Conservation (phyloP, 1,284 basidiomycete species). For the Caloboletus firmus region DNA sequence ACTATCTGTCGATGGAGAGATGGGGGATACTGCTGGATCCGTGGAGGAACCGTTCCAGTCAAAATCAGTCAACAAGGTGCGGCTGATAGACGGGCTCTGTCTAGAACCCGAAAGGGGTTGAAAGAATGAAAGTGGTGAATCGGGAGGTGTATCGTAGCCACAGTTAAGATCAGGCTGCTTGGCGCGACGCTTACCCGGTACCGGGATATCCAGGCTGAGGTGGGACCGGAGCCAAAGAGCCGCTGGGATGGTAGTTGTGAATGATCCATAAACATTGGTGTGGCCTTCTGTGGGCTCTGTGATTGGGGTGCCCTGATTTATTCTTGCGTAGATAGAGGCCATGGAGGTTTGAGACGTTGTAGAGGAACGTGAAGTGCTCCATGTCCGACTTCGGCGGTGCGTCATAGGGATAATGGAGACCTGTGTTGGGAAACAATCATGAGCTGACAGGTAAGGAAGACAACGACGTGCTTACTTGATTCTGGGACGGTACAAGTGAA, state of each 20-base stretch:
- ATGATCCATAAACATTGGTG: conserved; percentile 47
- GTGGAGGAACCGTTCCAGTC: conserved; percentile 5
- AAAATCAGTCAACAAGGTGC: conserved; percentile 33
- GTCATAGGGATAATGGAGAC: neutral
- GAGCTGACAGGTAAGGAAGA: neutral
- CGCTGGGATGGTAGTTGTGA: conserved; percentile 42
- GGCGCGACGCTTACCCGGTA: neutral
- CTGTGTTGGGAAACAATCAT: neutral
- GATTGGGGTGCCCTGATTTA: conserved; percentile 32
- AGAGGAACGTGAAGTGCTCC: conserved; percentile 30
- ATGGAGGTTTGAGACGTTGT: conserved; percentile 34
- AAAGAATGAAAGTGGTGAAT: conserved; percentile 34
- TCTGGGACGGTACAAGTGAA: neutral
- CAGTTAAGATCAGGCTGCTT: conserved; percentile 13
- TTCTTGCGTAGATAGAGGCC: conserved; percentile 30
- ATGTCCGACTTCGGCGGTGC: conserved; percentile 12
- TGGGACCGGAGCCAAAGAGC: conserved; percentile 24
- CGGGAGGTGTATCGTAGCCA: conserved; percentile 30
- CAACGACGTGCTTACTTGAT: neutral
- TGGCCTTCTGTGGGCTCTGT: conserved; percentile 32
- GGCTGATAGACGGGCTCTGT: conserved; percentile 39
- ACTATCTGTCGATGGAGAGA: conserved; percentile 27
- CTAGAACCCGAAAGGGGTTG: conserved; percentile 13
- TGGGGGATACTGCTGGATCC: conserved; percentile 19
- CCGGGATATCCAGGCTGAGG: conserved; percentile 24